Evolutionary conservation across 78 protist genomes (phyloP).

Genomic region (Chrysochromulina tobinii): DNA sequence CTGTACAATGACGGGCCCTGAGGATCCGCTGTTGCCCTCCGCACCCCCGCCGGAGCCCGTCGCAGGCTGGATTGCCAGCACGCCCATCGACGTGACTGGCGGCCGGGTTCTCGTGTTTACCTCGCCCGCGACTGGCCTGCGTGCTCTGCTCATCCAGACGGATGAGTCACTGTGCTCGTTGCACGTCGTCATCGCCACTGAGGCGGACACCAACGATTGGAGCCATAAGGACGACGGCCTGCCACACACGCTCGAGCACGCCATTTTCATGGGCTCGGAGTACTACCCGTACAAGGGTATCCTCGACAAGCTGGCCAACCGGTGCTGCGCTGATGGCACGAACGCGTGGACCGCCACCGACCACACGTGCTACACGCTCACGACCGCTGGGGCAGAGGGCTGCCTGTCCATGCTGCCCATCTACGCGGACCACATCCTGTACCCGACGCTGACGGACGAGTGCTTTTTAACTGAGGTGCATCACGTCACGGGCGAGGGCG

Average conservation of each 20-base stretch:
- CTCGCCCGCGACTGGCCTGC: background rate
- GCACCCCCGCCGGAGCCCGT: too few relatives aligned
- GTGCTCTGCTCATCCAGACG: background rate
- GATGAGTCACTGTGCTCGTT: background rate
- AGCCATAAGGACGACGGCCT: background rate
- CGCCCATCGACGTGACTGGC: background rate
- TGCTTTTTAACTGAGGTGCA: constrained; percentile 68
- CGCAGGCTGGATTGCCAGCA: too few relatives aligned
- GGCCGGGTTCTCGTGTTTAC: background rate
- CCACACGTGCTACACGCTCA: constrained; percentile 72
- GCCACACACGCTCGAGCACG: constrained; percentile 25
- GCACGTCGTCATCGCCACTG: constrained; percentile 9
- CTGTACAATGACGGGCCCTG: too few relatives aligned
- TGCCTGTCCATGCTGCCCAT: constrained; percentile 75
- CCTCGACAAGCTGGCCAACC: constrained; percentile 67
- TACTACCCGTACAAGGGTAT: constrained; percentile 57
- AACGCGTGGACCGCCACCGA: constrained; percentile 74
- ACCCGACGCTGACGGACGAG: constrained; percentile 75
- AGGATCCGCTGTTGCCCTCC: too few relatives aligned
- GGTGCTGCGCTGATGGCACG: constrained; percentile 67
- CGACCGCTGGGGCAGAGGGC: constrained; percentile 70
- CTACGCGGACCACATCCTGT: constrained; percentile 84
- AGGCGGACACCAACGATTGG: background rate
- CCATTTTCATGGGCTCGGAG: constrained; percentile 20
- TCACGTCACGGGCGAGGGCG: constrained; percentile 67